phyloP scores from a whole-genome alignment of 176 grass and related monocot species.

The Hyparrhenia diplandra region DNA sequence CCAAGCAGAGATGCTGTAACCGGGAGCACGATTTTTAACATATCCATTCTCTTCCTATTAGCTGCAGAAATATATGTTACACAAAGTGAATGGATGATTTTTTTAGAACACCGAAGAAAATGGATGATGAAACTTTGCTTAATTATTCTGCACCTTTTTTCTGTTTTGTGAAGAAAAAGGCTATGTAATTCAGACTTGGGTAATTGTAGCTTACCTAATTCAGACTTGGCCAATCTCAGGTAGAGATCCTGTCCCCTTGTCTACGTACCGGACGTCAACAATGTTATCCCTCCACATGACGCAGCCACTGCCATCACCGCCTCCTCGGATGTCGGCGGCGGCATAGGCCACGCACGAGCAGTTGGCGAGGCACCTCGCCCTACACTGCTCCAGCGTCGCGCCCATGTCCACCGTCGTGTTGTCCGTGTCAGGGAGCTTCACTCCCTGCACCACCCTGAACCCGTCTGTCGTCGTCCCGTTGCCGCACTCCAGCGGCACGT shows the following conservation, averaged over 20 bases:
- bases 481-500: conserved; percentile 28
- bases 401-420: conserved; percentile 11
- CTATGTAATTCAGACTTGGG: neutral
- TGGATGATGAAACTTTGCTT: neutral
- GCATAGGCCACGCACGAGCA: conserved; percentile 62
- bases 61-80: neutral
- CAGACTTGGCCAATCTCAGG: conserved; percentile 21
- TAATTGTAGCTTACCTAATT: conserved; percentile 21
- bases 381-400: conserved; percentile 29
- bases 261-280: conserved; percentile 24
- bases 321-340: conserved; percentile 21
- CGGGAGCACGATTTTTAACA: conserved; percentile 8
- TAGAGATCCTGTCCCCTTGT: conserved; percentile 38
- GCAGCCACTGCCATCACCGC: conserved; percentile 17
- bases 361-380: conserved; percentile 36
- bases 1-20: neutral
- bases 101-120: neutral
- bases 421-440: conserved; percentile 60
- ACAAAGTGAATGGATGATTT: neutral
- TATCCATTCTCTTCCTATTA: neutral
- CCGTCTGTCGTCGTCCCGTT: conserved; percentile 27
- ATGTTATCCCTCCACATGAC: conserved; percentile 15
- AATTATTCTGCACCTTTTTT: neutral
- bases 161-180: neutral
- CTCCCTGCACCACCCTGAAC: conserved; percentile 24